A percentile compares a stretch with the other conserved stretches of the same genome.
phyloP scores from a whole-genome alignment of 345 rosid species.

The Adansonia digitata region DNA sequence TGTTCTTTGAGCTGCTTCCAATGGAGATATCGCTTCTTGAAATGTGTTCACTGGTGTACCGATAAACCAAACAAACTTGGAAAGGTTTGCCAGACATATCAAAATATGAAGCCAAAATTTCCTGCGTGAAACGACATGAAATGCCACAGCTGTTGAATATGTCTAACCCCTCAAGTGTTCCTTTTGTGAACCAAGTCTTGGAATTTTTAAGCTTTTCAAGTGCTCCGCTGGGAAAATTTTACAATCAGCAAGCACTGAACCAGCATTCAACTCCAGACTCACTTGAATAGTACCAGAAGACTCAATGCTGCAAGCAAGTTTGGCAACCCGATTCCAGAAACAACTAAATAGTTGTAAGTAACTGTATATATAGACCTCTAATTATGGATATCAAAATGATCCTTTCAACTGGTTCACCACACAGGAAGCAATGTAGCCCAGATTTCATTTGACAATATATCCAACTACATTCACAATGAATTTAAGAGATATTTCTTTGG shows the following conservation, averaged over 20 bases:
- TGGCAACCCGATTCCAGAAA: neutral
- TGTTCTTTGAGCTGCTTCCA: conserved; percentile 80
- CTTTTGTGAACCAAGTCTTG: conserved; percentile 84
- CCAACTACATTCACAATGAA: neutral
- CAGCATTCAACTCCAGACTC: neutral
- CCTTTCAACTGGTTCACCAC: neutral
- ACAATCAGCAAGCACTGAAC: neutral
- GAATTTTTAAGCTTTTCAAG: conserved; percentile 41
- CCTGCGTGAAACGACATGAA: neutral
- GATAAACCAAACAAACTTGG: conserved; percentile 96
- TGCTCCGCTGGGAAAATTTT: conserved; percentile 1
- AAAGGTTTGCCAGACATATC: conserved; percentile 21
- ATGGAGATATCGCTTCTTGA: conserved; percentile 90
- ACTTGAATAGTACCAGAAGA: neutral
- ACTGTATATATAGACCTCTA: neutral
- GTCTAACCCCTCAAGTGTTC: conserved; percentile 87
- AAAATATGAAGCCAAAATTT: conserved; percentile 9
- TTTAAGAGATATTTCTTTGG: neutral
- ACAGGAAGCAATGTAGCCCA: neutral
- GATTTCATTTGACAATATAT: conserved; percentile 1
- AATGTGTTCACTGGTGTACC: conserved; percentile 80
- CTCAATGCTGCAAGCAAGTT: neutral
- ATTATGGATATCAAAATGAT: neutral
- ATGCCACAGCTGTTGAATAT: conserved; percentile 14
- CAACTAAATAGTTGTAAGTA: neutral